These are phyloP conservation scores for Glaciozyma antarctica DNA, from an alignment of 768 basidiomycete genomes.

Conservation along the genomic window DNA sequence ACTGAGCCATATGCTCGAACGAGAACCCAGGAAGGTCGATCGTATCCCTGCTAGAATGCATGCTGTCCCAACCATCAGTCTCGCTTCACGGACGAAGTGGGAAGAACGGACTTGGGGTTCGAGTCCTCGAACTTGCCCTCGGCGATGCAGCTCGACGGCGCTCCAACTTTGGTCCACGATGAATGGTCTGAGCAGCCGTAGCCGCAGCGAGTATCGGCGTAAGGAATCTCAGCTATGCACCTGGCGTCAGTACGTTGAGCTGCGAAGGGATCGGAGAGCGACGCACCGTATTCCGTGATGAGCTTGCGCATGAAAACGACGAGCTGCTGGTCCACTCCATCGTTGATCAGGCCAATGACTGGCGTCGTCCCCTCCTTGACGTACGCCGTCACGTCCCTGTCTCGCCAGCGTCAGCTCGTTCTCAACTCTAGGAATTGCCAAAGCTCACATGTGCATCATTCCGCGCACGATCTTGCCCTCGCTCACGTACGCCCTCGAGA, in stretches of 20 bases:
- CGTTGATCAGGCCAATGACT: slow-evolving; percentile 34
- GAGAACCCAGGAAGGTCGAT: slow-evolving; percentile 28
- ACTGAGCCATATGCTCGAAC: slow-evolving; percentile 35
- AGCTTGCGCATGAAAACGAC: slow-evolving; percentile 32
- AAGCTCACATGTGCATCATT: no score
- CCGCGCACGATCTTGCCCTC: no score
- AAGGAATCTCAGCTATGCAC: slow-evolving; percentile 26
- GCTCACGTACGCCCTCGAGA: no score
- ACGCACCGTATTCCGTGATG: slow-evolving; percentile 22
- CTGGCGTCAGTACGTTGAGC: neutral
- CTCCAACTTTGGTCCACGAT: slow-evolving; percentile 26
- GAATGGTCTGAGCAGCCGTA: slow-evolving; percentile 33
- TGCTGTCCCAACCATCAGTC: slow-evolving; percentile 12
- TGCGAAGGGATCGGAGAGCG: neutral
- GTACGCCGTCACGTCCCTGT: slow-evolving; percentile 40
- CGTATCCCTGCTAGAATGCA: slow-evolving; percentile 33
- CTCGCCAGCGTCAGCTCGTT: no score
- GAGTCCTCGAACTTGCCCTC: slow-evolving; percentile 27
- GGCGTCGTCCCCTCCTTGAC: slow-evolving; percentile 34
- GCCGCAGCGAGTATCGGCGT: slow-evolving; percentile 32
- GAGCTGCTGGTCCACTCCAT: slow-evolving; percentile 29
- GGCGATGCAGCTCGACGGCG: slow-evolving; percentile 19
- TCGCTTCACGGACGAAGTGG: no score
- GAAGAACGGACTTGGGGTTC: slow-evolving; percentile 21
- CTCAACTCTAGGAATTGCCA: no score